A percentile compares a stretch with the other conserved stretches of the same genome.
Conservation (phyloP, 2,329 filamentous ascomycete genomes). For the Nigrospora sphaerica region DNA sequence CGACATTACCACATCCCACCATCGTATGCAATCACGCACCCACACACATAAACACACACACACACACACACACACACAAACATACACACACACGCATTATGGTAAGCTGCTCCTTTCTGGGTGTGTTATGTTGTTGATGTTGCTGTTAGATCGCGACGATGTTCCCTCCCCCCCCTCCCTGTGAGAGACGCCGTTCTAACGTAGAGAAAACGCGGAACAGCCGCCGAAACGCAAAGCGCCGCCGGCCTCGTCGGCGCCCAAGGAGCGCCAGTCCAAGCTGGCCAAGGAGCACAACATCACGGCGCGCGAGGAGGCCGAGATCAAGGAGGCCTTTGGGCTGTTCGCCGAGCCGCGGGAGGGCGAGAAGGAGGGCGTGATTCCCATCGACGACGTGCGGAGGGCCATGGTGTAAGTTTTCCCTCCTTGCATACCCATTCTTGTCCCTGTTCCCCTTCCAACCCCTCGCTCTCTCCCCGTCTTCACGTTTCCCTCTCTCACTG, state of each 20-base stretch:
- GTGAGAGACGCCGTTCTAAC: no score
- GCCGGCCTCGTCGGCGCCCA: slow-evolving; percentile 19
- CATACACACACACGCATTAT: no score
- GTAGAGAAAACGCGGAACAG: slow-evolving; percentile 20
- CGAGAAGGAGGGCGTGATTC: slow-evolving; percentile 66
- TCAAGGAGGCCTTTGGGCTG: slow-evolving; percentile 80
- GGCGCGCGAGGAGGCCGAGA: slow-evolving; percentile 79
- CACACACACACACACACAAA: no score
- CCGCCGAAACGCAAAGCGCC: slow-evolving; percentile 46
- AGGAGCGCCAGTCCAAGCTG: slow-evolving; percentile 70
- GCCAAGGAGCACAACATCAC: slow-evolving; percentile 87
- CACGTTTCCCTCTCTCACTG: no score
- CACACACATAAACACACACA: no score
- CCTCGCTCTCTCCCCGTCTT: neutral
- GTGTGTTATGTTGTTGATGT: no score
- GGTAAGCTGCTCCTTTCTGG: no score
- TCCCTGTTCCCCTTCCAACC: neutral
- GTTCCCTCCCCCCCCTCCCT: no score
- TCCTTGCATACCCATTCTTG: slow-evolving; percentile 1
- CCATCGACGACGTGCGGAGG: slow-evolving; percentile 60
- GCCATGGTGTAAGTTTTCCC: slow-evolving; percentile 57
- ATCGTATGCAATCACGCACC: no score
- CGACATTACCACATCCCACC: neutral
- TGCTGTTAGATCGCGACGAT: no score
- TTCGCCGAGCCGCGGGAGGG: slow-evolving; percentile 67